Conservation (phyloP, 2,329 filamentous ascomycete species). For the Basipetospora chlamydospora region DNA sequence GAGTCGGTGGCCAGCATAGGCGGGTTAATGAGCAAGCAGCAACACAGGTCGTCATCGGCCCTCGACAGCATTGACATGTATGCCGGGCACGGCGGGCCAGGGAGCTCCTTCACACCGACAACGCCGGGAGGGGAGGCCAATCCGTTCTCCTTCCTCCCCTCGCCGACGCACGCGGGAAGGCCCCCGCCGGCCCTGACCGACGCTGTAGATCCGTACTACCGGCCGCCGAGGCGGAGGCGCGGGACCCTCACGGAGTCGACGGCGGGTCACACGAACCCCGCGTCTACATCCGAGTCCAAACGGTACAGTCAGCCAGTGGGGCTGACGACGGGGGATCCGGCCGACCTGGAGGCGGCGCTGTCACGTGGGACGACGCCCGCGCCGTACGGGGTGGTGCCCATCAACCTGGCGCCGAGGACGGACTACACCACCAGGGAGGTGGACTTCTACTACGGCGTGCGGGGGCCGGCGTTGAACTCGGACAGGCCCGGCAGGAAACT, state of each 20-base stretch:
- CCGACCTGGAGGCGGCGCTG: slow-evolving; percentile 25
- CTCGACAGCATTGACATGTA: slow-evolving; percentile 36
- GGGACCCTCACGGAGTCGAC: slow-evolving; percentile 36
- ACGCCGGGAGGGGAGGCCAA: slow-evolving; percentile 52
- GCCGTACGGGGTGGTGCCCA: slow-evolving; percentile 17
- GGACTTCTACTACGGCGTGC: slow-evolving; percentile 90
- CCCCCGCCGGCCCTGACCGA: slow-evolving; percentile 43
- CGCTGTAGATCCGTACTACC: slow-evolving; percentile 42
- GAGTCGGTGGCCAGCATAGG: slow-evolving; percentile 46
- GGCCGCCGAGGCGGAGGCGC: slow-evolving; percentile 60
- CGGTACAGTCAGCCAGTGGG: slow-evolving; percentile 21
- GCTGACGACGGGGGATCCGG: slow-evolving; percentile 19
- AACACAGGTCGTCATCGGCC: slow-evolving; percentile 36
- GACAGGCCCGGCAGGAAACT: slow-evolving; percentile 69
- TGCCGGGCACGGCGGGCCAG: slow-evolving; percentile 22
- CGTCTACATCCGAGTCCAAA: slow-evolving; percentile 19
- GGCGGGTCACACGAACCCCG: slow-evolving; percentile 16
- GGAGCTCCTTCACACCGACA: slow-evolving; percentile 55
- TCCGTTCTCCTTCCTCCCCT: slow-evolving; percentile 56
- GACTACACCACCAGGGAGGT: slow-evolving; percentile 92
- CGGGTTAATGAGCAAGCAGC: slow-evolving; percentile 25
- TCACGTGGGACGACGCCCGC: slow-evolving; percentile 30
- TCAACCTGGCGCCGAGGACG: slow-evolving; percentile 43
- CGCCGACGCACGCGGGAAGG: slow-evolving; percentile 33
- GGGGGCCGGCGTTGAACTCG: slow-evolving; percentile 74